Conservation (phyloP, 345 rosid species). For the Eucalyptus lansdowneana region DNA sequence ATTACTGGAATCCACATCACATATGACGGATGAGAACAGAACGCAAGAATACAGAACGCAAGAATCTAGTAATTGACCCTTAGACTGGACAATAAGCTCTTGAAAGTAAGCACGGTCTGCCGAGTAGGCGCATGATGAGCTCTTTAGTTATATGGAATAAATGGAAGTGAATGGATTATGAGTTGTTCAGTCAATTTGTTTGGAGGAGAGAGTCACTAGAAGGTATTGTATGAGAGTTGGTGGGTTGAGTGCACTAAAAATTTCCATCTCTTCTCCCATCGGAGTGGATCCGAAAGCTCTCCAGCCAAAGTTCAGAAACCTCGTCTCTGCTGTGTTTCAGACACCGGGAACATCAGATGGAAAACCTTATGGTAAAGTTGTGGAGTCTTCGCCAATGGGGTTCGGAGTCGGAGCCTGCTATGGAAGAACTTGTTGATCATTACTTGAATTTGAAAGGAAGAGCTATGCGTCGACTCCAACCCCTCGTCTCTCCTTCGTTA, state of each 20-base stretch:
- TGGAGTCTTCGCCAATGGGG: neutral
- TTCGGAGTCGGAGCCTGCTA: neutral
- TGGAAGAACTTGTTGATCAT: neutral
- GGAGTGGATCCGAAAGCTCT: neutral
- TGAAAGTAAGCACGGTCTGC: neutral
- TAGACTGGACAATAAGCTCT: accelerated
- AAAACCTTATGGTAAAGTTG: neutral
- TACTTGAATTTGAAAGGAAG: neutral
- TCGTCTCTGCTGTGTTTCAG: neutral
- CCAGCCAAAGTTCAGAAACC: neutral
- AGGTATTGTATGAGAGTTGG: too few species aligned
- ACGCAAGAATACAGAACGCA: neutral
- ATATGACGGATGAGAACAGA: neutral
- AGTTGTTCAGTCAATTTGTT: neutral
- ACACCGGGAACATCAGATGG: neutral
- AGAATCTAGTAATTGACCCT: neutral
- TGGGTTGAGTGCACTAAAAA: neutral
- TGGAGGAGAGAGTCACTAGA: neutral
- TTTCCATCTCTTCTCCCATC: neutral
- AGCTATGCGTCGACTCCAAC: neutral
- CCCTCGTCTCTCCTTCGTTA: neutral
- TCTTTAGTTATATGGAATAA: neutral
- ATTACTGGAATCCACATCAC: neutral
- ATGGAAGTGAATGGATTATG: neutral
- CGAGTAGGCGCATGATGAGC: neutral